These are phyloP conservation scores for Apiospora kogelbergensis DNA, from an alignment of 2,329 filamentous ascomycete genomes.

Conservation along the genomic window DNA sequence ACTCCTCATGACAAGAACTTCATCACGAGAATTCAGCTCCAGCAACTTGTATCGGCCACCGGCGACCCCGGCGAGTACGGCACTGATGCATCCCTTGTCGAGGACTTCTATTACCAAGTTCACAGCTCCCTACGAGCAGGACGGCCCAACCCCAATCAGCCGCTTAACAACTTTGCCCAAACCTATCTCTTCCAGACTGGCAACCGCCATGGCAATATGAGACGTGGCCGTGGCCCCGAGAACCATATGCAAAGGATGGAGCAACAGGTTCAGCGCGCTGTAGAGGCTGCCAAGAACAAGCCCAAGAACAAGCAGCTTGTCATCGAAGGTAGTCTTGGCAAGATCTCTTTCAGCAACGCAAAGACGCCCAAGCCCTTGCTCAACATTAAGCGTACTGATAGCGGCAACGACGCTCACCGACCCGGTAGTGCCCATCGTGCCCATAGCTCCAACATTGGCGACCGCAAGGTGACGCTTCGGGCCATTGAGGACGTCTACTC, in stretches of 20 bases:
- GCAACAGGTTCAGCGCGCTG: constrained; percentile 94
- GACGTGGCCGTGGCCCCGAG: constrained; percentile 82
- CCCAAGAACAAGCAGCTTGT: constrained; percentile 98
- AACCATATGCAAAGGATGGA: constrained; percentile 99
- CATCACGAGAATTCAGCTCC: constrained; percentile 94
- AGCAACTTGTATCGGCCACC: constrained; percentile 91
- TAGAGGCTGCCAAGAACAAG: constrained; percentile 95
- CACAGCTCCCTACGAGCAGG: constrained; percentile 91
- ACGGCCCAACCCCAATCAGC: constrained; percentile 88
- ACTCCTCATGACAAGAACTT: constrained; percentile 99
- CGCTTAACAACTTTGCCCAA: constrained; percentile 93
- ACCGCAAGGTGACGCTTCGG: constrained; percentile 79
- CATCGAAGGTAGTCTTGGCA: constrained; percentile 92
- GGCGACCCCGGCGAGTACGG: constrained; percentile 81
- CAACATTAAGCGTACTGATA: constrained; percentile 89
- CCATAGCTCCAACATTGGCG: constrained; percentile 47
- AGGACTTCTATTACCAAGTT: constrained; percentile 99
- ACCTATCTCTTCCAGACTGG: constrained; percentile 97
- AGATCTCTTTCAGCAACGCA: constrained; percentile 98
- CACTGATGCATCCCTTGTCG: constrained; percentile 76
- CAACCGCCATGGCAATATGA: constrained; percentile 71
- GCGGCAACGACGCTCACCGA: constrained; percentile 56
- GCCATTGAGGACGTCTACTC: constrained; percentile 89
- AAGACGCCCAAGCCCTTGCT: constrained; percentile 95
- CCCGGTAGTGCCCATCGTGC: constrained; percentile 46